Evolutionary conservation across 129 eudicot species (phyloP).

Genomic region (Helianthus tuberosus): DNA sequence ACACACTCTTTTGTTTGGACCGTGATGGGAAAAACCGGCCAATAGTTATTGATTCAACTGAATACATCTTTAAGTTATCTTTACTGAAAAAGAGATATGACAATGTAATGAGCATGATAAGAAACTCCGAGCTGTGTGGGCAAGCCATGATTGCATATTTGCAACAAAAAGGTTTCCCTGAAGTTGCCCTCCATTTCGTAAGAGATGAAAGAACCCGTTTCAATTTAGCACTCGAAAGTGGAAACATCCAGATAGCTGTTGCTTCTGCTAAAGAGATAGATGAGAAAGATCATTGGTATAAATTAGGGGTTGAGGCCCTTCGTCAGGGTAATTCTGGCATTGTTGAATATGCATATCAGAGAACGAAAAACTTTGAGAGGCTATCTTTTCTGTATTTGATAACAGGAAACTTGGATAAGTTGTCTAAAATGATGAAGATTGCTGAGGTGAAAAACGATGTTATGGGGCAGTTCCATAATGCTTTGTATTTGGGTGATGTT

Average conservation of each 20-base stretch:
- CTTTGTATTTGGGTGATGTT: slow-evolving; percentile 65
- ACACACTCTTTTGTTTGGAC: slow-evolving; percentile 70
- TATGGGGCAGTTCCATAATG: slow-evolving; percentile 80
- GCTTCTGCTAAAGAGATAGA: slow-evolving; percentile 79
- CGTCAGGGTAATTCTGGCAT: slow-evolving; percentile 83
- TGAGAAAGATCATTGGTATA: slow-evolving; percentile 81
- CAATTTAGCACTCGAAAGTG: slow-evolving; percentile 74
- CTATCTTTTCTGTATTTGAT: slow-evolving; percentile 65
- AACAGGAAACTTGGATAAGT: slow-evolving; percentile 67
- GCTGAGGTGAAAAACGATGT: slow-evolving; percentile 75
- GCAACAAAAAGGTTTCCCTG: slow-evolving; percentile 84
- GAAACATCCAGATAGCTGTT: slow-evolving; percentile 71
- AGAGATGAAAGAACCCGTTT: slow-evolving; percentile 72
- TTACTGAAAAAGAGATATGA: slow-evolving; percentile 63
- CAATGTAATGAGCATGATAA: slow-evolving; percentile 77
- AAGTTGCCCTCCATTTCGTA: slow-evolving; percentile 78
- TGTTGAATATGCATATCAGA: slow-evolving; percentile 74
- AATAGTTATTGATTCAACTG: slow-evolving; percentile 71
- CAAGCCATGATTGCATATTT: slow-evolving; percentile 85
- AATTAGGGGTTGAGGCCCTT: slow-evolving; percentile 74
- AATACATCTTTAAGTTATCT: slow-evolving; percentile 61
- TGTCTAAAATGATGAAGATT: slow-evolving; percentile 76
- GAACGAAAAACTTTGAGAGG: slow-evolving; percentile 72
- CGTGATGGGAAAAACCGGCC: slow-evolving; percentile 76
- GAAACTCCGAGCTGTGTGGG: slow-evolving; percentile 74